Conservation (phyloP, 129 eudicot genomes). For the Cynara cardunculus region DNA sequence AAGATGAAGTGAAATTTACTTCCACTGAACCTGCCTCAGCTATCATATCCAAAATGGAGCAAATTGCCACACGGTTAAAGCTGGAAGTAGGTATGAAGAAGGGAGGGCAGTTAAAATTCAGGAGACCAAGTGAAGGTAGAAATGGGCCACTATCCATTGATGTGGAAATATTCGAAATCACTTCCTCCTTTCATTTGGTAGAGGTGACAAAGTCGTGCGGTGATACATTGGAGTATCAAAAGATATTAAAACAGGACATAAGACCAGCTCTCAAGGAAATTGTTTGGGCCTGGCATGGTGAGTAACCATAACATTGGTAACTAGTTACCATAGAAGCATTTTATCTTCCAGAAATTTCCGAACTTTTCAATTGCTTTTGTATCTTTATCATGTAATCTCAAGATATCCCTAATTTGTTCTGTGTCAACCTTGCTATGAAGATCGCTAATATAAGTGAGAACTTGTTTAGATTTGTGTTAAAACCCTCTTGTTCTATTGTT, state of each 20-base stretch:
- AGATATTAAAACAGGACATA: constrained; percentile 42
- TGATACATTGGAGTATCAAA: constrained; percentile 49
- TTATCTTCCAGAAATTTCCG: constrained; percentile 11
- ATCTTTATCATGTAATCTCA: constrained; percentile 23
- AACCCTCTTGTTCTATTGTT: neutral
- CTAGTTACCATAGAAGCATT: neutral
- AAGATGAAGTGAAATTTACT: constrained; percentile 64
- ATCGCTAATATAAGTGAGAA: neutral
- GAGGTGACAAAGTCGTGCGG: constrained; percentile 62
- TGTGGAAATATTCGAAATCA: constrained; percentile 53
- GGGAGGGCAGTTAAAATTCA: constrained; percentile 44
- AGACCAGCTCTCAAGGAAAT: constrained; percentile 59
- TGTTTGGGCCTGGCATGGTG: constrained; percentile 90
- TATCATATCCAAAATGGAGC: constrained; percentile 58
- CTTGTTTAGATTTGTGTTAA: constrained; percentile 5
- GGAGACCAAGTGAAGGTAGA: constrained; percentile 26
- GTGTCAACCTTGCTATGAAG: constrained; percentile 5
- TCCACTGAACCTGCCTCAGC: constrained; percentile 38
- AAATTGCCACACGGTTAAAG: constrained; percentile 42
- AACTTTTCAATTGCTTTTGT: constrained; percentile 18
- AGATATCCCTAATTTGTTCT: constrained; percentile 10
- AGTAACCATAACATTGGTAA: constrained; percentile 21
- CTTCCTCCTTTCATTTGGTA: constrained; percentile 53
- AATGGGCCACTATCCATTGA: constrained; percentile 39
- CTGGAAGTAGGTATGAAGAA: constrained; percentile 54